These are phyloP conservation scores for Curvularia sp. DNA, from an alignment of 2,329 filamentous ascomycete species.

Conservation along the genomic window DNA sequence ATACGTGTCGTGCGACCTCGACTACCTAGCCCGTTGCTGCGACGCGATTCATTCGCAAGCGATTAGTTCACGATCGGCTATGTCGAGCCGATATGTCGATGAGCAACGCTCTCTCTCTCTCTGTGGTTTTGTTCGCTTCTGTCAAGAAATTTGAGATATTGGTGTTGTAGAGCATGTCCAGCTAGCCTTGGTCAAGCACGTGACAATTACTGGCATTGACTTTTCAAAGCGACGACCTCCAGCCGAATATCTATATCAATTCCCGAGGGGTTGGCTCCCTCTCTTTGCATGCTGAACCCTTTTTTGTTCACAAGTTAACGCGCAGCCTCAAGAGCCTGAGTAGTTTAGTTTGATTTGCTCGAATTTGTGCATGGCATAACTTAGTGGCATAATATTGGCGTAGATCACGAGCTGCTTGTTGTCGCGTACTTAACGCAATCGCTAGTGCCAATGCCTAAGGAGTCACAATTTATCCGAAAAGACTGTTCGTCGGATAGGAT, in stretches of 20 bases:
- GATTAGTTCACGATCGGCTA: constrained; percentile 3
- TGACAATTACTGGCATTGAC: not conserved
- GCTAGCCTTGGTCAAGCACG: not conserved
- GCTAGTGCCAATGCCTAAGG: not conserved
- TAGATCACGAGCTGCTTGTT: not conserved
- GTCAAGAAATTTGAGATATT: not conserved
- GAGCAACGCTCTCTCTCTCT: not conserved
- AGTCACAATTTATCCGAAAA: not conserved
- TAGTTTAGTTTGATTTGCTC: not conserved
- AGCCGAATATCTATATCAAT: not conserved
- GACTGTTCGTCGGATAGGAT: not conserved
- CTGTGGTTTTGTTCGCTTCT: not conserved
- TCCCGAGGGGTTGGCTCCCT: not conserved
- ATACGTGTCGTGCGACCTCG: constrained; percentile 20
- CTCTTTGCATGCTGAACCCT: not conserved
- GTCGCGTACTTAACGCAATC: not conserved
- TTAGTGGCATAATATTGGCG: not conserved
- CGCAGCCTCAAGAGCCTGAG: not conserved
- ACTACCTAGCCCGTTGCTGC: constrained; percentile 1
- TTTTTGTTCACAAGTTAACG: not conserved
- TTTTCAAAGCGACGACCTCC: not conserved
- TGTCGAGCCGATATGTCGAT: not conserved
- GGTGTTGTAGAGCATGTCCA: not conserved
- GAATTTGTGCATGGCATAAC: not conserved
- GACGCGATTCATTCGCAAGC: constrained; percentile 8